Percentiles rank a stretch among this genome's conserved stretches.
These are phyloP conservation scores for Saturnispora diversa DNA, from an alignment of 805 yeast species.

Conservation along the genomic window DNA sequence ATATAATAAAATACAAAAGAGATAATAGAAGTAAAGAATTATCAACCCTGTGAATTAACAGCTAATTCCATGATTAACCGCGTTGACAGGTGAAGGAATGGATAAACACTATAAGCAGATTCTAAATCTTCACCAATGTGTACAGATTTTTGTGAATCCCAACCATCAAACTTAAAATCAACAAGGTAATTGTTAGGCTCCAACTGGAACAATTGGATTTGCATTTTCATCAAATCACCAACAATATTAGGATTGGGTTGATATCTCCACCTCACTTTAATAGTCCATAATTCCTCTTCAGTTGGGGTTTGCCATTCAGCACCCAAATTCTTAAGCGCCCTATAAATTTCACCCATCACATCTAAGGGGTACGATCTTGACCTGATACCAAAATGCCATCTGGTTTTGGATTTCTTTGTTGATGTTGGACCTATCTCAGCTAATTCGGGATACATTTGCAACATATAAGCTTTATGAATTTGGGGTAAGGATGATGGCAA, in stretches of 20 bases:
- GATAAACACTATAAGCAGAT: constrained; percentile 90
- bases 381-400: constrained; percentile 98
- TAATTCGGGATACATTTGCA: constrained; percentile 30
- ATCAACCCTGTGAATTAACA: constrained; percentile 65
- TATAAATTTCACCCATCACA: constrained; percentile 96
- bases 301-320: constrained; percentile 97
- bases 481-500: constrained; percentile 91
- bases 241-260: constrained; percentile 33
- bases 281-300: constrained; percentile 94
- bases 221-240: constrained; percentile 91
- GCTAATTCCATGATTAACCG: constrained; percentile 93
- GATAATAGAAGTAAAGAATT: not conserved
- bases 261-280: constrained; percentile 89
- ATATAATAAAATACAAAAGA: too few species aligned
- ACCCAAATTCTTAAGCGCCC: constrained; percentile 86
- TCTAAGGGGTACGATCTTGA: constrained; percentile 94
- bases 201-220: constrained; percentile 88
- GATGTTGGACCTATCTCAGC: constrained; percentile 38
- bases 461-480: constrained; percentile 89
- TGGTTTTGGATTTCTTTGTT: constrained; percentile 79
- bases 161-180: constrained; percentile 96
- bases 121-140: constrained; percentile 58
- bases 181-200: constrained; percentile 95
- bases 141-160: constrained; percentile 54
- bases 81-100: constrained; percentile 88